Base-by-base conservation (phyloP, 306 rosid genomes). In the Rubus parviflorus region DNA sequence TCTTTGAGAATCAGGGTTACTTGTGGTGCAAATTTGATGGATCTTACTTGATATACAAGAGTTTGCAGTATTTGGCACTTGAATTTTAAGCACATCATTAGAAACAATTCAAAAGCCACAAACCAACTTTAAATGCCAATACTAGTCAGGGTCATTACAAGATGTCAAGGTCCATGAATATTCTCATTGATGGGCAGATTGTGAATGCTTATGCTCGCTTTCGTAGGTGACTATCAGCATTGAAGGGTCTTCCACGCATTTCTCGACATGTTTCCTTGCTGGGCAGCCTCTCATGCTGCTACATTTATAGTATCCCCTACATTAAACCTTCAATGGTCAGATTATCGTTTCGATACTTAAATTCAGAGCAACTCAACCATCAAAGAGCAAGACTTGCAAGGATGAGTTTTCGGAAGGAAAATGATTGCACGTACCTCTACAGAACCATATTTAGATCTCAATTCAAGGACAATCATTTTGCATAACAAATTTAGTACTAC, bases 231-330 rank as follows among this genome's bases (percentile, higher is more conserved):
- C 94, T 20, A 87, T 79, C 23, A 93, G 96, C 99, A 96, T 96
- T 2, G 96, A 76, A 22, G 99, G 91, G 52, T 96, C 97, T 72
- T 96, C 96, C 72, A 91, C 81, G 85, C 94, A 91, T 82, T 94
- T 84, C 85, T 96, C 98, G 0, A 96, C 97, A 52, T 93, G 99
- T 81, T 96, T 93, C 86, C 98, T 96, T 15, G 99, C 99, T 15
- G 99, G 97, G 77, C 98, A 93, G 45, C 99, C 99, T 84, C 98
- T 89, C 90, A 90, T 93, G 92, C 98, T 96, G 90, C 99, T 96
- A 81, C 99, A 96, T 79, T 96, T 93, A 38, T 96, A 96, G 84
- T 91, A 96, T 66, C 99, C 99, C 96, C 98, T 93, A 79, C 78
- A 86, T 30, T 54, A 3, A 70, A 16, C 25, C 76, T 43, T 61